phyloP scores from a whole-genome alignment of 495 filamentous ascomycete genomes.

The Xylaria venustula region DNA sequence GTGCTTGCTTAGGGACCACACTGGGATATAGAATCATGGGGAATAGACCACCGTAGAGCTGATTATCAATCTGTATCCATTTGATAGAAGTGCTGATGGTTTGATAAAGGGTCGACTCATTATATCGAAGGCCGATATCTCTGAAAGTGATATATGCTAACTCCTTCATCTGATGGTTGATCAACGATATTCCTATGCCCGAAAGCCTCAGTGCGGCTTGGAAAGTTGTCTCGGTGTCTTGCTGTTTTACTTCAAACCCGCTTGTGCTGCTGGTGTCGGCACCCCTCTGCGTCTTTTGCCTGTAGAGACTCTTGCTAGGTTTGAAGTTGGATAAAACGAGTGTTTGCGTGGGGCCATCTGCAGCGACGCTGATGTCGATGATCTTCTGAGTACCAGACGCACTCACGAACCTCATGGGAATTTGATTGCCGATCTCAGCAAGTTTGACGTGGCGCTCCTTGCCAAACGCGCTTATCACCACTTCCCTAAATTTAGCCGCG shows the following conservation, averaged over 20 bases:
- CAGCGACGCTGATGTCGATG: conserved; percentile 92
- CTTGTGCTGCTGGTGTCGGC: conserved; percentile 47
- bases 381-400: conserved; percentile 69
- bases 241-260: conserved; percentile 90
- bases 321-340: conserved; percentile 94
- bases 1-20: conserved; percentile 97
- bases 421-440: conserved; percentile 91
- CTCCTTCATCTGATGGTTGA: conserved; percentile 90
- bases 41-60: conserved; percentile 97
- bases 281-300: conserved; percentile 68
- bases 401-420: conserved; percentile 74
- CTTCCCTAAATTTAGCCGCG: conserved; percentile 90
- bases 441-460: conserved; percentile 89
- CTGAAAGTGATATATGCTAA: conserved; percentile 91
- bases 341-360: conserved; percentile 92
- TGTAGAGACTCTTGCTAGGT: conserved; percentile 89
- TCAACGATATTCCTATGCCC: conserved; percentile 88
- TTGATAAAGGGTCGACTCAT: conserved; percentile 89
- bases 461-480: conserved; percentile 74
- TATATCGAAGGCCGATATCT: conserved; percentile 87
- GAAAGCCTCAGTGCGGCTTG: conserved; percentile 82
- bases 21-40: conserved; percentile 96
- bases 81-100: conserved; percentile 86
- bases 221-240: conserved; percentile 83
- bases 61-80: conserved; percentile 99